Base-by-base conservation (phyloP, 2,329 filamentous ascomycete genomes). In the Aureobasidium sp. region DNA sequence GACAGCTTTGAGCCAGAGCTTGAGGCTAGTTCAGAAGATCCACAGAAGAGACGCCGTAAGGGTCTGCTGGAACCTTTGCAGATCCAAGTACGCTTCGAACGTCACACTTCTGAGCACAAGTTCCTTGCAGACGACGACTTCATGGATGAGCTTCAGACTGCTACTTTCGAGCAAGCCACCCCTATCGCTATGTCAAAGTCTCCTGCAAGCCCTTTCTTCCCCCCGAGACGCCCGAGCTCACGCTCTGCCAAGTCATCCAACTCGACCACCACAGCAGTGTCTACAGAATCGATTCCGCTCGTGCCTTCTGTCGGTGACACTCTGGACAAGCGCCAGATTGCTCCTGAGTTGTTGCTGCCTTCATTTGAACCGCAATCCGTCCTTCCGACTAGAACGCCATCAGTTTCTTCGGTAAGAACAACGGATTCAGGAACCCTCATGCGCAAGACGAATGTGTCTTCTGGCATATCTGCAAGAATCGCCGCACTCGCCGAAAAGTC, bases 391-490 rank as follows among this genome's bases (percentile, higher is more conserved):
- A 52, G 53, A 31, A 45, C 61, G 0, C n/a, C 39, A 39, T 59
- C 61, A 19, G 39, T 52, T 1, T 59, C 61, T 9, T 60, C 54
- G 6, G 61, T 40, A 9, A 57, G 40, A 35, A 57, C 53, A 7
- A 47, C 31, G 3, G 61, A 60, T 45, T 56, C 54, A 1, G 39
- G 50, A 11, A 2, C 50, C 2, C 24, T 58, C 3, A 24, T 35
- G 24, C 54, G 62, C 72, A 95, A 92, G 72, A 81, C 87, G 66
- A 94, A 90, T 69, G 83, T 97, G 27, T 92, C 91, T 8, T 91
- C 89, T 9, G 91, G 90, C 67, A 97, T 99, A 64, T 95, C 93
- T 3, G 90, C 93, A 72, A 87, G 94, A 45, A 97, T 97, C 73
- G 95, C 96, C 74, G 91, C 92, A 7, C 79, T 99, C 59, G 90